phyloP scores from a whole-genome alignment of 2,329 filamentous ascomycete genomes.

The Pyricularia grisea region DNA sequence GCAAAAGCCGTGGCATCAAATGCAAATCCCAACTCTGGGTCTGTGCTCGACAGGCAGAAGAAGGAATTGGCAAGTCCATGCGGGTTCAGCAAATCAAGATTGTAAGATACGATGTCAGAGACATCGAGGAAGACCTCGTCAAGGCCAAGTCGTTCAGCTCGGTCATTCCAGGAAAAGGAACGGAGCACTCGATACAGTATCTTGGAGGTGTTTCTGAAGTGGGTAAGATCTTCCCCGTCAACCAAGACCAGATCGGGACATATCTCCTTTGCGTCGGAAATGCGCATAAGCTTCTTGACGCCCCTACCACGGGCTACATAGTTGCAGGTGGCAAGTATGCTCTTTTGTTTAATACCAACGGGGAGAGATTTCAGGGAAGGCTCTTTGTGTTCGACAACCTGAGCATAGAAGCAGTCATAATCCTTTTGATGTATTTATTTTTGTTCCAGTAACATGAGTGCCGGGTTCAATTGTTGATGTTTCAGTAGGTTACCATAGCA shows the following conservation, averaged over 20 bases:
- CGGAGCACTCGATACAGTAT: conserved; percentile 64
- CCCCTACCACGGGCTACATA: conserved; percentile 74
- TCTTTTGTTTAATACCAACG: conserved; percentile 84
- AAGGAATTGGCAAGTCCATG: conserved; percentile 60
- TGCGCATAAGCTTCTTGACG: conserved; percentile 74
- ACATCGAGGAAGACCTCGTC: conserved; percentile 86
- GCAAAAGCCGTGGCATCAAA: conserved; percentile 64
- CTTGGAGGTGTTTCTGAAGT: conserved; percentile 82
- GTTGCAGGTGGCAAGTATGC: conserved; percentile 88
- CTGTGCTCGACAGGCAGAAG: conserved; percentile 63
- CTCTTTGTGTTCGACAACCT: conserved; percentile 75
- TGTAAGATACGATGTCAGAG: conserved; percentile 79
- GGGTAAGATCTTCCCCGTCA: conserved; percentile 76
- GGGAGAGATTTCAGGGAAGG: conserved; percentile 64
- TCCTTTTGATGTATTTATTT: conserved; percentile 35
- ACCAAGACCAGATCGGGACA: conserved; percentile 82
- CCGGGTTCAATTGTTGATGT: not conserved
- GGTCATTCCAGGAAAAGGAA: conserved; percentile 66
- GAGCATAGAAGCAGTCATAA: conserved; percentile 92
- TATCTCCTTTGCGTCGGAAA: conserved; percentile 67
- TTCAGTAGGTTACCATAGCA: not conserved
- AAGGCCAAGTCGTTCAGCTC: conserved; percentile 75
- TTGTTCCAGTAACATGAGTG: not conserved
- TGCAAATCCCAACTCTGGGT: conserved; percentile 71
- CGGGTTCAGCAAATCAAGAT: conserved; percentile 59